Evolutionary conservation across 768 basidiomycete species (phyloP).

Genomic region (Suillus lakei): DNA sequence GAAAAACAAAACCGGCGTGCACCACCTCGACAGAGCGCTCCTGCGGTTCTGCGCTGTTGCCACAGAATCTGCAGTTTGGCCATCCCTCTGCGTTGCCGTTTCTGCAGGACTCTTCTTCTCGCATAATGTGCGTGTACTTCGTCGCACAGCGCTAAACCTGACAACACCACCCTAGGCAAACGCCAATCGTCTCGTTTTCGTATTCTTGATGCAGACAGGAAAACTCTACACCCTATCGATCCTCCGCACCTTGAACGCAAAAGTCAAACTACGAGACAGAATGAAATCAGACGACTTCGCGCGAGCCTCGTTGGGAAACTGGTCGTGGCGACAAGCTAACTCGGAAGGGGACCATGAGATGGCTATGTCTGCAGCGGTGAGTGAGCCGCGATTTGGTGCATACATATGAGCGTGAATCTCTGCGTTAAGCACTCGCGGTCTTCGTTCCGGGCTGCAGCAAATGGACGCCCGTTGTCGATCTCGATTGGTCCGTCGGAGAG

Average conservation of each 20-base stretch:
- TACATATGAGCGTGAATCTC: neutral
- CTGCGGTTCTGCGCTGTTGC: slow-evolving; percentile 45
- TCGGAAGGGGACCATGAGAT: neutral
- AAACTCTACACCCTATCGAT: slow-evolving; percentile 47
- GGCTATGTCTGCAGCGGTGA: neutral
- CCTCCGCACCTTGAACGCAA: slow-evolving; percentile 34
- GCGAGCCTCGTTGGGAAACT: slow-evolving; percentile 44
- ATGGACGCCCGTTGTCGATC: neutral
- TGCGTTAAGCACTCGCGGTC: neutral
- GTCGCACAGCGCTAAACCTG: neutral
- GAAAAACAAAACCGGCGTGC: slow-evolving; percentile 39
- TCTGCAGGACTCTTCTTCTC: slow-evolving; percentile 34
- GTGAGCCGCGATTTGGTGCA: neutral
- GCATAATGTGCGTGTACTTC: slow-evolving; percentile 36
- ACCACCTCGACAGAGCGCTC: slow-evolving; percentile 43
- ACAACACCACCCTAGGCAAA: slow-evolving; percentile 15
- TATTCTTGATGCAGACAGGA: slow-evolving; percentile 54
- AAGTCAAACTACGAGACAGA: slow-evolving; percentile 29
- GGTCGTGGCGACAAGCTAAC: slow-evolving; percentile 36
- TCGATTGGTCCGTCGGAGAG: neutral
- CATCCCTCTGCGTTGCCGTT: slow-evolving; percentile 37
- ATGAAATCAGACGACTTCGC: slow-evolving; percentile 48
- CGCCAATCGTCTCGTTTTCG: slow-evolving; percentile 47
- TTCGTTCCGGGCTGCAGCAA: neutral
- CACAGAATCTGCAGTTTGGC: slow-evolving; percentile 40